Evolutionary conservation across 2,329 filamentous ascomycete genomes (phyloP), one percentile per base, ranked within the genome.

Genomic region (Fusarium sp.): DNA sequence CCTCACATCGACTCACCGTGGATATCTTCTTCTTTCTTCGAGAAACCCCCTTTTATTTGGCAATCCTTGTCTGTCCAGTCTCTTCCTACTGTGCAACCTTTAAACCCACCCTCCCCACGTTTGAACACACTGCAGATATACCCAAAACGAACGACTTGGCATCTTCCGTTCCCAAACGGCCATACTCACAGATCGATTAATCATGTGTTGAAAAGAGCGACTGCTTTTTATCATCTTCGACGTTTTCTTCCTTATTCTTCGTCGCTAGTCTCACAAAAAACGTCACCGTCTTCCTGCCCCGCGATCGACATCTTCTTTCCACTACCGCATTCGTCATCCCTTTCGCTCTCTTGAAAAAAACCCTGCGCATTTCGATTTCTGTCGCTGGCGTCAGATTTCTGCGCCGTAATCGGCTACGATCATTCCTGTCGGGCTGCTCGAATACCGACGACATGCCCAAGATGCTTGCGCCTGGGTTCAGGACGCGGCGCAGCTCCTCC

Each of bases 401-500:
- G 52, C 62, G 72, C 51, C 66, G 47, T 58, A 38, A 58, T 62
- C 55, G 61, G 47, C 54, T 41, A 49, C 60, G 38, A 45, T 47
- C 6, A 18, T 41, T 52, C 7, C 14, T 35, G 31, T 39, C 45
- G 58, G 57, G 42, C 14, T 28, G 12, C 26, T 57, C n/a, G 58
- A 61, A 58, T 38, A 67, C 20, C 51, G 33, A 49, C 64, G 63
- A 65, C 24, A 79, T 80, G 79, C 65, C 69, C 66, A 80, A 78
- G 69, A 73, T 85, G 80, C 79, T 83, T 67, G 81, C 83, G 70
- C 81, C 83, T 39, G 80, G 80, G 38, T 85, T 86, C 65, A 83
- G 83, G 45, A 82, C 83, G 63, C 82, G 84, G 66, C 83, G 85
- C 61, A 82, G 81, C 14, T 84, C 84, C 56, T 82, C 85, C 74